Evolutionary conservation across 768 basidiomycete genomes (phyloP).

Genomic region (Clitopilus hobsonii): DNA sequence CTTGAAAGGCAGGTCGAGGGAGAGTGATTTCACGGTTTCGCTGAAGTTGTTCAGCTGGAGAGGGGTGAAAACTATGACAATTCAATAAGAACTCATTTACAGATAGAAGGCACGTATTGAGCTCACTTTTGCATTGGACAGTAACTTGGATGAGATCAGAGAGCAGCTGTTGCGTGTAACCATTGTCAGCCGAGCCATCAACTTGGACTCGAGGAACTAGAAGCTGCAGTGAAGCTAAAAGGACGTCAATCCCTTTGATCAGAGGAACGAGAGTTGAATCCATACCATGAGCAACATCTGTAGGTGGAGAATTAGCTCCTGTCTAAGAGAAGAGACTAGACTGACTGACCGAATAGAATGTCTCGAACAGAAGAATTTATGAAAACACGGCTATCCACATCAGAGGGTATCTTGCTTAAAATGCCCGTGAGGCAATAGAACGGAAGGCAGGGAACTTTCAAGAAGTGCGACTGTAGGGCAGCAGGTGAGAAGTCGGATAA

Average conservation of each 20-base stretch:
- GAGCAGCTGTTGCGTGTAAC: conserved; percentile 34
- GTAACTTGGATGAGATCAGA: conserved; percentile 43
- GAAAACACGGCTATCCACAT: conserved; percentile 71
- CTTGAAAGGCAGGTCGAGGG: conserved; percentile 8
- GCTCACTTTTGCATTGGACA: conserved; percentile 54
- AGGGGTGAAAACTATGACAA: conserved; percentile 37
- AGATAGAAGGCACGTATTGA: not conserved
- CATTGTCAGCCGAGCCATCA: conserved; percentile 23
- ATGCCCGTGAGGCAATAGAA: conserved; percentile 76
- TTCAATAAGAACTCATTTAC: not conserved
- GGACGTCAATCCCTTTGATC: conserved; percentile 5
- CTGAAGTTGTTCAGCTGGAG: conserved; percentile 50
- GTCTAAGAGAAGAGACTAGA: not conserved
- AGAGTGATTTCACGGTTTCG: conserved; percentile 32
- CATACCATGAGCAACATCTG: conserved; percentile 36
- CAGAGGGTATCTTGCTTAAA: conserved; percentile 73
- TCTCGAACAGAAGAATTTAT: conserved; percentile 64
- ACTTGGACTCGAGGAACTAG: conserved; percentile 45
- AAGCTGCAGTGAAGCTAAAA: conserved; percentile 49
- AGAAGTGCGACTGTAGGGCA: conserved; percentile 65
- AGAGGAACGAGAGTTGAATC: not conserved
- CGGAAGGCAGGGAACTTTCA: conserved; percentile 80
- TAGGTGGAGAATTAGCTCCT: conserved; percentile 4
- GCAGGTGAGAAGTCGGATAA: conserved; percentile 9
- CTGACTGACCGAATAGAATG: conserved; percentile 55